Conservation (phyloP, 306 rosid species). For the Geum urbanum region DNA sequence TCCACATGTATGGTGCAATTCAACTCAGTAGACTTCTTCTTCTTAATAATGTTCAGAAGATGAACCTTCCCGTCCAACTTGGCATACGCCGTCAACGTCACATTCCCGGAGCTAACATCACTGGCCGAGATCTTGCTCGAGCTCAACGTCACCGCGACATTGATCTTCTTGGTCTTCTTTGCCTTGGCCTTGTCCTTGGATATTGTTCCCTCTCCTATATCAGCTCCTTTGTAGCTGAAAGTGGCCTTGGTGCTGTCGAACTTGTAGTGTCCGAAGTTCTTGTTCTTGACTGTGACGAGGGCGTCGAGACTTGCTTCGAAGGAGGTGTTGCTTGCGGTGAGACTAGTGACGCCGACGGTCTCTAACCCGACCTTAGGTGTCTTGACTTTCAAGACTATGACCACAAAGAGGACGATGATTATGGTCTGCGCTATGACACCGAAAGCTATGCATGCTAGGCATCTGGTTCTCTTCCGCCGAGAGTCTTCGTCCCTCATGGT, state of each 20-base stretch:
- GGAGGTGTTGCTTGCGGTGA: slow-evolving; percentile 6
- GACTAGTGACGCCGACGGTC: slow-evolving; percentile 10
- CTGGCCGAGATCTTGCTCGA: slow-evolving; percentile 22
- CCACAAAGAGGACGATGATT: slow-evolving; percentile 20
- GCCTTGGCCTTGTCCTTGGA: slow-evolving; percentile 17
- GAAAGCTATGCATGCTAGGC: slow-evolving; percentile 17
- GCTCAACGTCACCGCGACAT: slow-evolving; percentile 14
- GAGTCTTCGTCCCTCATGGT: slow-evolving; percentile 1
- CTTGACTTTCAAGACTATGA: slow-evolving; percentile 23
- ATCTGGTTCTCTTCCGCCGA: slow-evolving; percentile 15
- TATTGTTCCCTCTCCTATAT: slow-evolving; percentile 27
- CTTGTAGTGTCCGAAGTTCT: slow-evolving; percentile 34
- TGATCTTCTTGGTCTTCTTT: slow-evolving; percentile 25
- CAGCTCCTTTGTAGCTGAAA: slow-evolving; percentile 25
- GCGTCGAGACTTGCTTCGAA: slow-evolving; percentile 18
- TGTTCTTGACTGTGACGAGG: slow-evolving; percentile 28
- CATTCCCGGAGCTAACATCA: slow-evolving; percentile 23
- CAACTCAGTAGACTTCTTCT: slow-evolving; percentile 30
- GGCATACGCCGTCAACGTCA: slow-evolving; percentile 28
- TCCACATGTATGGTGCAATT: slow-evolving; percentile 28
- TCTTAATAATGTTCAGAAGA: slow-evolving; percentile 28
- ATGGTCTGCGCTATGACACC: slow-evolving; percentile 23
- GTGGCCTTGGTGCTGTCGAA: slow-evolving; percentile 23
- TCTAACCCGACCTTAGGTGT: slow-evolving; percentile 34
- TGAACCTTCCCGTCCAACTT: slow-evolving; percentile 35